A percentile compares a stretch with the other conserved stretches of the same genome.
Conservation (phyloP, 495 filamentous ascomycete species). For the Penicillium atrosanguineum region DNA sequence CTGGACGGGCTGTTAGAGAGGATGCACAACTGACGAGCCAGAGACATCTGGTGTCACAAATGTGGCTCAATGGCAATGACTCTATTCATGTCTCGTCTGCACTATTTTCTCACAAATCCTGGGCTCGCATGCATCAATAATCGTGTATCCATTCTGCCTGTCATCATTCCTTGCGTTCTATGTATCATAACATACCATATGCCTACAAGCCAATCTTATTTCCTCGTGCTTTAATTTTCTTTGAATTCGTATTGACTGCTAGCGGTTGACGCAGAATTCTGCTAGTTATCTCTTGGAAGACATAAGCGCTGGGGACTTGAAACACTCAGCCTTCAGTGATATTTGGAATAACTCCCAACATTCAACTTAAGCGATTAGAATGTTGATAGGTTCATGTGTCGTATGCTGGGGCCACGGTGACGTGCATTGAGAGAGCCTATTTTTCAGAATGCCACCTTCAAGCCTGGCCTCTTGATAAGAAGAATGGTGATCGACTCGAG, state of each 20-base stretch:
- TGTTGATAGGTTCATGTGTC: too few species aligned
- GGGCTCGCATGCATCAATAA: not conserved
- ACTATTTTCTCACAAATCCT: not conserved
- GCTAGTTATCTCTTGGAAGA: too few species aligned
- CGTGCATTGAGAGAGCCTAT: too few species aligned
- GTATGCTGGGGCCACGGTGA: too few species aligned
- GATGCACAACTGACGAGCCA: not conserved
- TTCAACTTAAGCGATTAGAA: too few species aligned
- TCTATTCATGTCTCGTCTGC: not conserved
- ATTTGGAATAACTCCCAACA: too few species aligned
- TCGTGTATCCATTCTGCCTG: not conserved
- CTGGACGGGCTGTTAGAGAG: not conserved
- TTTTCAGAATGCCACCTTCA: slow-evolving; percentile 58
- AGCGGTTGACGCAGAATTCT: too few species aligned
- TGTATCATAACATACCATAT: slow-evolving; percentile 17
- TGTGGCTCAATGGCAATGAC: not conserved
- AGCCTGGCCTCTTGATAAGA: slow-evolving; percentile 68
- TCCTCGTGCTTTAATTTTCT: slow-evolving; percentile 4
- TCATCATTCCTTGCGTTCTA: not conserved
- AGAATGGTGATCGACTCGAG: slow-evolving; percentile 60
- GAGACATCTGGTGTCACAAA: not conserved
- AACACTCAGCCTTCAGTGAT: too few species aligned
- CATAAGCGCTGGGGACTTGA: too few species aligned
- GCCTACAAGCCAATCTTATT: slow-evolving; percentile 1
- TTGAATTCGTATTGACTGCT: not conserved